A percentile compares a stretch with the other conserved stretches of the same genome.
phyloP scores from a whole-genome alignment of 331 rosid genomes.

The Dryas integrifolia region DNA sequence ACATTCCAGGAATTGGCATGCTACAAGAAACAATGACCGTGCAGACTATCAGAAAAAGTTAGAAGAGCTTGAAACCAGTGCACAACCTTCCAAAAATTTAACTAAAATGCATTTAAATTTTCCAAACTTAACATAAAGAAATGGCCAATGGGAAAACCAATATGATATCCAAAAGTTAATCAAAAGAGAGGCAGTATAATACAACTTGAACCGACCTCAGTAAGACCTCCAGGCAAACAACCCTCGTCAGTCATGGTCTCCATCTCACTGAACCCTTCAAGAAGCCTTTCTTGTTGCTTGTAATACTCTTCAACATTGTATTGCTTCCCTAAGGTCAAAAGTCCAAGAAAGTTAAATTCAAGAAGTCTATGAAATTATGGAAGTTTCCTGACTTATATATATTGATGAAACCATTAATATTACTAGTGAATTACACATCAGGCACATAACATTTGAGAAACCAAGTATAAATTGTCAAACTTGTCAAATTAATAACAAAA shows the following conservation, averaged over 20 bases:
- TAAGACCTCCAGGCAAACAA: slow-evolving; percentile 52
- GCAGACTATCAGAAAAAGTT: not conserved
- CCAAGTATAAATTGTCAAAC: not conserved
- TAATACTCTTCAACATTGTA: slow-evolving; percentile 60
- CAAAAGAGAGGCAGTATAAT: not conserved
- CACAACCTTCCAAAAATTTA: not conserved
- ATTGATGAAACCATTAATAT: not conserved
- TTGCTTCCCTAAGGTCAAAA: slow-evolving; percentile 44
- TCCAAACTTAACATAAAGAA: not conserved
- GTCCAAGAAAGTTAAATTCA: not conserved
- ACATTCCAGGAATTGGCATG: not conserved
- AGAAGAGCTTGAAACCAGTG: not conserved
- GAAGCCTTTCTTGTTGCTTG: slow-evolving; percentile 62
- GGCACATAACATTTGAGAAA: not conserved
- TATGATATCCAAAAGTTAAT: not conserved
- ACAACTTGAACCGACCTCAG: slow-evolving; percentile 51
- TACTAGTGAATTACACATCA: not conserved
- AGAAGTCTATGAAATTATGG: not conserved
- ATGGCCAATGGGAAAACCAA: not conserved
- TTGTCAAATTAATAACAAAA: not conserved
- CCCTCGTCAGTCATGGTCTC: slow-evolving; percentile 61
- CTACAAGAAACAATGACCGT: not conserved
- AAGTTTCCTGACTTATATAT: not conserved
- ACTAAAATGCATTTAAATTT: not conserved
- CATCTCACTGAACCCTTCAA: slow-evolving; percentile 76